Conservation (phyloP, 2,329 filamentous ascomycete species). For the Curvularia spicifera region DNA sequence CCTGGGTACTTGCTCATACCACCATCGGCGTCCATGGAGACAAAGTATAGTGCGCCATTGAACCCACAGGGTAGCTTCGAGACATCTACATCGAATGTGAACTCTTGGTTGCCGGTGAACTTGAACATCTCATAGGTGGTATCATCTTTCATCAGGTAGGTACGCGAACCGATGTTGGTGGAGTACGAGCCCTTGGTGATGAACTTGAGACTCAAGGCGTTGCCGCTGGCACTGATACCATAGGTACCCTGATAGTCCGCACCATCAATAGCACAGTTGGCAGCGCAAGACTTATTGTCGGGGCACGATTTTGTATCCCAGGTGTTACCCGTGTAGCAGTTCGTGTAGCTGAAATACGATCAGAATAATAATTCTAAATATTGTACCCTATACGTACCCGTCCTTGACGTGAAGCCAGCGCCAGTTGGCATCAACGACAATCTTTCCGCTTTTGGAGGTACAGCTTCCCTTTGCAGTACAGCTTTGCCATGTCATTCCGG, state of each 20-base stretch:
- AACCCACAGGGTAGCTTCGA: constrained; percentile 71
- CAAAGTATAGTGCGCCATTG: constrained; percentile 62
- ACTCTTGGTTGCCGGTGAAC: constrained; percentile 55
- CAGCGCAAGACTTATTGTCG: constrained; percentile 41
- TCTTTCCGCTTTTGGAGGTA: constrained; percentile 40
- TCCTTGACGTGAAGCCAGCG: constrained; percentile 55
- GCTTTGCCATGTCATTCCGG: constrained; percentile 46
- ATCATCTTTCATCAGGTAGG: constrained; percentile 47
- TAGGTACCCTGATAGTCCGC: constrained; percentile 49
- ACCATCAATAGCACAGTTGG: constrained; percentile 50
- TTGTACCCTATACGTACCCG: constrained; percentile 18
- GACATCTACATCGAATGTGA: constrained; percentile 53
- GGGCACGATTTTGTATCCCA: constrained; percentile 50
- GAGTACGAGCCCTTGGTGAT: constrained; percentile 58
- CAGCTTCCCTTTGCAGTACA: constrained; percentile 50
- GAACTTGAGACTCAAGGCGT: constrained; percentile 61
- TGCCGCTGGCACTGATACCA: constrained; percentile 59
- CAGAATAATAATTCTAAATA: not conserved
- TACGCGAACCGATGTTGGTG: constrained; percentile 48
- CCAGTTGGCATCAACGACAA: constrained; percentile 56
- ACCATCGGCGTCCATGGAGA: constrained; percentile 67
- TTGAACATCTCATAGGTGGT: constrained; percentile 47
- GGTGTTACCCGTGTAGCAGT: constrained; percentile 51
- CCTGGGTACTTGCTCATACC: constrained; percentile 58
- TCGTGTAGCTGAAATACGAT: constrained; percentile 40